phyloP scores from a whole-genome alignment of 2,329 filamentous ascomycete genomes.

The Aotearoamyces nothofagi region DNA sequence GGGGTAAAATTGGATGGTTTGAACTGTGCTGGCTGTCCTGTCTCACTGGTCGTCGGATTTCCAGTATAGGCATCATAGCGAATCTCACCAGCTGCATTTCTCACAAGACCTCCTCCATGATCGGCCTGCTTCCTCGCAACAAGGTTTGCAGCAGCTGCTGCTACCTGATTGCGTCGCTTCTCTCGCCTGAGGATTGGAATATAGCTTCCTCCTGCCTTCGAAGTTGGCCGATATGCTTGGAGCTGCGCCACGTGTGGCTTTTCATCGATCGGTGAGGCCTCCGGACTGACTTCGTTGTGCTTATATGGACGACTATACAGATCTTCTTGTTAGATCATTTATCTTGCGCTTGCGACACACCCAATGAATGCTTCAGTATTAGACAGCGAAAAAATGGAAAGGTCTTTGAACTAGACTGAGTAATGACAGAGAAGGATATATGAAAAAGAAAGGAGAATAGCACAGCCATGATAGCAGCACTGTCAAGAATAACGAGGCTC shows the following conservation, averaged over 20 bases:
- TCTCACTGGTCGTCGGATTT: conserved; percentile 42
- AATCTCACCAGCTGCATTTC: conserved; percentile 22
- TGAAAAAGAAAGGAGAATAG: no score
- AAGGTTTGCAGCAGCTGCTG: conserved; percentile 12
- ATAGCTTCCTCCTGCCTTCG: conserved; percentile 10
- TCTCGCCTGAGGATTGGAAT: conserved; percentile 19
- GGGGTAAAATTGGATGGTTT: conserved; percentile 34
- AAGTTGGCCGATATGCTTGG: conserved; percentile 5
- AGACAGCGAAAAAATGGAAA: no score
- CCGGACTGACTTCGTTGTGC: no score
- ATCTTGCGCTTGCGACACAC: no score
- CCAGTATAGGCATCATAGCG: conserved; percentile 53
- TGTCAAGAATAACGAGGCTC: background rate
- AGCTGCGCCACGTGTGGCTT: conserved; percentile 14
- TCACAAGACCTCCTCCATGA: conserved; percentile 6
- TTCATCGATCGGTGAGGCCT: conserved; percentile 26
- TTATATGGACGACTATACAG: no score
- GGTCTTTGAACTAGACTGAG: no score
- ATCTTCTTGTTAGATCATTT: no score
- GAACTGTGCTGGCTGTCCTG: conserved; percentile 38
- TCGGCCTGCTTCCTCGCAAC: conserved; percentile 12
- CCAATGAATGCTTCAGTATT: no score
- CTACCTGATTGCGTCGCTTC: conserved; percentile 15
- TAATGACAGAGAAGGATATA: no score
- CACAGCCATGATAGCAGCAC: no score